These are phyloP conservation scores for Multifurca ochricompacta DNA, from an alignment of 768 basidiomycete species.

Conservation along the genomic window DNA sequence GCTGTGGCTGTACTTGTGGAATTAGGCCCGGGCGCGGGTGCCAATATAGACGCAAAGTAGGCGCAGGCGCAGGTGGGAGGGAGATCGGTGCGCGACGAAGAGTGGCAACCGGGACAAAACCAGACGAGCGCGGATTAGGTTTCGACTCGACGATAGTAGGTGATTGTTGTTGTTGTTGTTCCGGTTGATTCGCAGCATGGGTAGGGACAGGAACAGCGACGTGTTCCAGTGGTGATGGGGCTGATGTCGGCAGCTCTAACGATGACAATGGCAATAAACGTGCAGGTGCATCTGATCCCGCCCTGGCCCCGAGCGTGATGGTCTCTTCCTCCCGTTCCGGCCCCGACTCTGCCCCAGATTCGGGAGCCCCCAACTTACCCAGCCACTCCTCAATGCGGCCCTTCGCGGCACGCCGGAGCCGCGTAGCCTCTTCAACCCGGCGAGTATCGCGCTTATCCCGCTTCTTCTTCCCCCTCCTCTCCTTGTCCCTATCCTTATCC, in stretches of 20 bases:
- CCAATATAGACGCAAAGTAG: not conserved
- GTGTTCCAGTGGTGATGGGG: not conserved
- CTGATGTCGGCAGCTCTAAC: not conserved
- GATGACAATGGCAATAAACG: not conserved
- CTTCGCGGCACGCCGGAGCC: constrained; percentile 43
- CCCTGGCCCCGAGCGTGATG: not conserved
- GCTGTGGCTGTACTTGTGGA: too few species aligned
- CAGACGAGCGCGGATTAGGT: constrained; percentile 65
- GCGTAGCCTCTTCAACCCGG: constrained; percentile 32
- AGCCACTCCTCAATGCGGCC: constrained; percentile 76
- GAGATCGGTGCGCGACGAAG: constrained; percentile 29
- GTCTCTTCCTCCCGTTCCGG: too few species aligned
- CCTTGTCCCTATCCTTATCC: constrained; percentile 27
- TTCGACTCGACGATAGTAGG: constrained; percentile 11
- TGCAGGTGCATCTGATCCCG: not conserved
- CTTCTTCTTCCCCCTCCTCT: constrained; percentile 22
- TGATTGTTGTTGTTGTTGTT: too few species aligned
- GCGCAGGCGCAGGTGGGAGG: not conserved
- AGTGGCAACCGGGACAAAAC: constrained; percentile 60
- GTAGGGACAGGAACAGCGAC: not conserved
- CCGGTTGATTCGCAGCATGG: too few species aligned
- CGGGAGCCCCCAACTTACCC: constrained; percentile 53
- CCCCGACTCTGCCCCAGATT: constrained; percentile 2
- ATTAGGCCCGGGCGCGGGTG: too few species aligned
- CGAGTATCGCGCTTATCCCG: constrained; percentile 10